Base-by-base conservation (phyloP, 495 filamentous ascomycete genomes). In the Lepraria neglecta region DNA sequence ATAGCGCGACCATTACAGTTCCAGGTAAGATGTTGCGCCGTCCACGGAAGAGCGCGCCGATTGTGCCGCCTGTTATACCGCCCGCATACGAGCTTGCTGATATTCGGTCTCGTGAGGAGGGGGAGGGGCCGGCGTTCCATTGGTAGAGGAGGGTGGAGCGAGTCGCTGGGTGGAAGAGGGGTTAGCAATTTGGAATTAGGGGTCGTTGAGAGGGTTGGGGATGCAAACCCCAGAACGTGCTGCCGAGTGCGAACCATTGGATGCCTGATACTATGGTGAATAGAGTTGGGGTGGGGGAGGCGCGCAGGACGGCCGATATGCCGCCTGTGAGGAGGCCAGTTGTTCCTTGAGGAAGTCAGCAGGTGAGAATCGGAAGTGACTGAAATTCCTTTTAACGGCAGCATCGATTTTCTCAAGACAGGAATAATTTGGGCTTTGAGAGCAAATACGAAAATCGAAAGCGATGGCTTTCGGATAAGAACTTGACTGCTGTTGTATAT, bases 211-310 rank as follows among this genome's bases (percentile, higher is more conserved):
- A 28, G 6, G 35, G 50, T 15, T 19, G 3, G 51, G 10, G 6
- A 38, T 42, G 28, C 74, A 67, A 73, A 95, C 89, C 87, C 78
- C 82, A 89, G 71, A 86, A 98, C 19, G 84, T 85, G 48, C 79
- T 82, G 33, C 90, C 90, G 48, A 95, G 80, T 44, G 78, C 74
- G 74, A 87, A 88, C 81, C 87, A 96, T 74, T 96, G 91, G 45
- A 88, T 75, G 42, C 88, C 87, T 33, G 85, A 83, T 58, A 84
- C 81, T 42, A 85, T 50, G 6, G 90, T 84, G 74, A 91, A 94
- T 6, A 95, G 72, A 10, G 80, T 72, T 12, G 84, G 78, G 44
- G 87, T 84, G 19, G 77, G 74, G 5, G 75, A 80, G 28, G 84
- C 87, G 67, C 84, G 78, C 35, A 91, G 66, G 33, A 90, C 85